phyloP scores from a whole-genome alignment of 768 basidiomycete genomes.

The Aureoboletus auriporus region DNA sequence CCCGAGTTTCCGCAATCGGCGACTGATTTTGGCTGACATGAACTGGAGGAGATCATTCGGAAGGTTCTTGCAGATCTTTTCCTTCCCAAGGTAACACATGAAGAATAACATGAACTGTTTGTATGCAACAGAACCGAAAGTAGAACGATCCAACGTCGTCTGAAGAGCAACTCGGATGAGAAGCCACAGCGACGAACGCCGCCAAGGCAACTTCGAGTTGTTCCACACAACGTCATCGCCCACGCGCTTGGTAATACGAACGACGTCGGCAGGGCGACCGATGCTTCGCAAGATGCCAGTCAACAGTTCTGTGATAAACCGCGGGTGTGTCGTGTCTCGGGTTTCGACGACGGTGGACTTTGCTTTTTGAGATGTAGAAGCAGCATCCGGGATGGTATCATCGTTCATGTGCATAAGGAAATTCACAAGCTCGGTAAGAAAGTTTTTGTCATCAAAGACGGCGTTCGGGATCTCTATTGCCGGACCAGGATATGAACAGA shows the following conservation, averaged over 20 bases:
- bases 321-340: slow-evolving; percentile 37
- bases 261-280: too few species aligned
- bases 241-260: too few species aligned
- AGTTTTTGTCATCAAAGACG: slow-evolving; percentile 23
- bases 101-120: too few species aligned
- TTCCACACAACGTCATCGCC: slow-evolving; percentile 42
- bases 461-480: background rate
- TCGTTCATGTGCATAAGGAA: slow-evolving; percentile 33
- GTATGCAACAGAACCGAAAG: too few species aligned
- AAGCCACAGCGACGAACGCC: slow-evolving; percentile 50
- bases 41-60: too few species aligned
- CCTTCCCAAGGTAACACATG: too few species aligned
- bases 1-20: too few species aligned
- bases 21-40: too few species aligned
- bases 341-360: slow-evolving; percentile 31
- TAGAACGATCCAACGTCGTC: slow-evolving; percentile 36
- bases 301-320: slow-evolving; percentile 46
- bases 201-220: slow-evolving; percentile 39
- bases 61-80: too few species aligned
- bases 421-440: slow-evolving; percentile 32
- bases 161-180: slow-evolving; percentile 43
- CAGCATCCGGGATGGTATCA: slow-evolving; percentile 30
- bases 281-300: too few species aligned
- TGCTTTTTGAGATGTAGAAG: slow-evolving; percentile 35
- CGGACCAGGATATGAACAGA: background rate